Evolutionary conservation across 257 asterid genomes (phyloP).

Genomic region (Pogostemon cablin): DNA sequence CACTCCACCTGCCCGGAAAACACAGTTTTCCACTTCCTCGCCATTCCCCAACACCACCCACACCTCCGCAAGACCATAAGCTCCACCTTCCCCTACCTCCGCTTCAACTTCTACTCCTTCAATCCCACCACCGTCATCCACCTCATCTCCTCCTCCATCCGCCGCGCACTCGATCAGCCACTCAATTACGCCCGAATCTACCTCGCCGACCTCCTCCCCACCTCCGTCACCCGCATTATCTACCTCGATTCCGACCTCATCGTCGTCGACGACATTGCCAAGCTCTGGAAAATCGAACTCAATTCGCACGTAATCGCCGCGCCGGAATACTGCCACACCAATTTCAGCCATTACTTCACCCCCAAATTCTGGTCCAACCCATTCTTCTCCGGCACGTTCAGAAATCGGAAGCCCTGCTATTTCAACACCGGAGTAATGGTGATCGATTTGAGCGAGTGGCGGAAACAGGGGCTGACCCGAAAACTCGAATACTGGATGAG

Average conservation of each 20-base stretch:
- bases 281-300: slow-evolving; percentile 65
- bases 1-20: slow-evolving; percentile 89
- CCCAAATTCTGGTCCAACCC: slow-evolving; percentile 68
- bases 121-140: slow-evolving; percentile 59
- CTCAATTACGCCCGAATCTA: slow-evolving; percentile 88
- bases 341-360: slow-evolving; percentile 77
- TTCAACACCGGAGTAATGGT: slow-evolving; percentile 98
- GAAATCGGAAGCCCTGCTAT: slow-evolving; percentile 57
- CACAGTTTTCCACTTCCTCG: slow-evolving; percentile 80
- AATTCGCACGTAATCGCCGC: slow-evolving; percentile 65
- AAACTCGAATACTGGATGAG: slow-evolving; percentile 87
- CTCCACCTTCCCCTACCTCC: slow-evolving; percentile 81
- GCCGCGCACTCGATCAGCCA: slow-evolving; percentile 90
- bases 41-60: slow-evolving; percentile 51
- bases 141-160: slow-evolving; percentile 84
- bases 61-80: slow-evolving; percentile 58
- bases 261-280: slow-evolving; percentile 75
- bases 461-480: slow-evolving; percentile 44
- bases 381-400: slow-evolving; percentile 41
- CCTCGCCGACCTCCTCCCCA: slow-evolving; percentile 75
- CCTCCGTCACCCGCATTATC: slow-evolving; percentile 57
- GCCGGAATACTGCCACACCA: slow-evolving; percentile 82
- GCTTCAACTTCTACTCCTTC: slow-evolving; percentile 71
- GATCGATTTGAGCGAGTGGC: slow-evolving; percentile 63
- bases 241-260: slow-evolving; percentile 90